Evolutionary conservation across 768 basidiomycete genomes (phyloP).

Genomic region (Panellus pusillus): DNA sequence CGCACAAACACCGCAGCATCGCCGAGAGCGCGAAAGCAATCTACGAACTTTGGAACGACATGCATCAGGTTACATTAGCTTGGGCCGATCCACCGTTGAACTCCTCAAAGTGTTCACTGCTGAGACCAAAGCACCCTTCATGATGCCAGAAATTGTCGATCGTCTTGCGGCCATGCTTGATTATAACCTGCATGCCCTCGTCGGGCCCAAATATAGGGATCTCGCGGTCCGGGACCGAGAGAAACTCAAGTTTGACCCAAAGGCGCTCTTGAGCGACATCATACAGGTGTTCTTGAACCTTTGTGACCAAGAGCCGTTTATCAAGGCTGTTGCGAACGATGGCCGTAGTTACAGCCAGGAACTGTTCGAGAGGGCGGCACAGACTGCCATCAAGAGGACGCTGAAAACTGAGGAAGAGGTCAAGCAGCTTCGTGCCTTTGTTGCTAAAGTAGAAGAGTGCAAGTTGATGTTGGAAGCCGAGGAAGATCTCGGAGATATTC

Average conservation of each 20-base stretch:
- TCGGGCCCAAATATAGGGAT: conserved; percentile 85
- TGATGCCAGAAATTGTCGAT: conserved; percentile 95
- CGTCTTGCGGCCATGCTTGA: conserved; percentile 95
- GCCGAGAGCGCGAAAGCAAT: conserved; percentile 79
- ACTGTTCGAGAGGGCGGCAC: conserved; percentile 78
- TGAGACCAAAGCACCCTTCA: conserved; percentile 88
- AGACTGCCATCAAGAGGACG: conserved; percentile 56
- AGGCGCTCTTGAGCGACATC: conserved; percentile 78
- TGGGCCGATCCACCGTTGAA: conserved; percentile 87
- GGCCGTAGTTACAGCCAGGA: conserved; percentile 87
- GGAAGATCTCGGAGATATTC: conserved; percentile 88
- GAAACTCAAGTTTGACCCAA: conserved; percentile 88
- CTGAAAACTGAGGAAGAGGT: conserved; percentile 83
- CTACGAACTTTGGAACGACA: conserved; percentile 81
- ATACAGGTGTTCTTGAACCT: conserved; percentile 90
- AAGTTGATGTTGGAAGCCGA: conserved; percentile 82
- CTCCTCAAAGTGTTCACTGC: conserved; percentile 90
- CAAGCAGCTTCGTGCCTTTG: conserved; percentile 65
- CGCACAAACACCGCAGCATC: conserved; percentile 62
- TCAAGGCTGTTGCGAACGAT: conserved; percentile 87
- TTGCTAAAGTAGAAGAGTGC: conserved; percentile 79
- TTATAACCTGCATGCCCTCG: conserved; percentile 87
- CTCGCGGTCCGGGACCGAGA: conserved; percentile 83
- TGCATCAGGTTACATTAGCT: conserved; percentile 82
- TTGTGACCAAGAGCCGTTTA: conserved; percentile 75